Evolutionary conservation across 2,329 filamentous ascomycete genomes (phyloP), one percentile per base, ranked within the genome.

Genomic region (Cordyceps cateniannulata): DNA sequence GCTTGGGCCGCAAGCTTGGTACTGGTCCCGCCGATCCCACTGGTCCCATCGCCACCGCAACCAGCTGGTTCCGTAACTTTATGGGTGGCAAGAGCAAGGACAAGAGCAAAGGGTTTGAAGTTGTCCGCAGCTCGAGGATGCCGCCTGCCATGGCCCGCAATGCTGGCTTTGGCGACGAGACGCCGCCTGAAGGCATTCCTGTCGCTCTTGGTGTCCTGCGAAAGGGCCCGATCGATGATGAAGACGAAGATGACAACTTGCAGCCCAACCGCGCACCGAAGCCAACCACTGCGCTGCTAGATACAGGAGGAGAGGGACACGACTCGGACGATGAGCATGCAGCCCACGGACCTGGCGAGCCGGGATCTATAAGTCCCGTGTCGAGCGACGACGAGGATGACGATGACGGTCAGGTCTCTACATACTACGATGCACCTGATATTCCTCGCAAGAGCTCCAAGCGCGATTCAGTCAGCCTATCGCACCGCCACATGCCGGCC

Each of bases 21-120:
- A 99, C 95, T 5, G 95, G 95, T 0, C 95, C 95, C 2, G 92
- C 93, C 9, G 93, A 99, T 76, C 95, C 95, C 0, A 96, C 93
- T 42, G 91, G 93, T 0, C 91, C 93, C 0, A 90, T 96, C 22
- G 89, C 91, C 1, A 93, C 90, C 8, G 93, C 95, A 0, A 89
- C 90, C 0, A 91, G 91, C 5, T 99, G 93, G 92, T 85, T 98
- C 72, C 88, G 90, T 66, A 84, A 81, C 57, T 71, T 96, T 6
- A 84, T 96, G 62, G 87, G 87, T 14, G 89, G 88, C 18, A 96
- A 96, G 76, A 91, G 87, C 7, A 97, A 96, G 70, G 93, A 97
- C 66, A 96, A 96, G 74, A 88, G 88, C 65, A 98, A 98, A 74
- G 95, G 95, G 0, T 99, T 99, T 66, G 95, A 98, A 72, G 95